A percentile compares a stretch with the other conserved stretches of the same genome.
phyloP scores from a whole-genome alignment of 148 eudicot genomes.

The Diospyros lotus region DNA sequence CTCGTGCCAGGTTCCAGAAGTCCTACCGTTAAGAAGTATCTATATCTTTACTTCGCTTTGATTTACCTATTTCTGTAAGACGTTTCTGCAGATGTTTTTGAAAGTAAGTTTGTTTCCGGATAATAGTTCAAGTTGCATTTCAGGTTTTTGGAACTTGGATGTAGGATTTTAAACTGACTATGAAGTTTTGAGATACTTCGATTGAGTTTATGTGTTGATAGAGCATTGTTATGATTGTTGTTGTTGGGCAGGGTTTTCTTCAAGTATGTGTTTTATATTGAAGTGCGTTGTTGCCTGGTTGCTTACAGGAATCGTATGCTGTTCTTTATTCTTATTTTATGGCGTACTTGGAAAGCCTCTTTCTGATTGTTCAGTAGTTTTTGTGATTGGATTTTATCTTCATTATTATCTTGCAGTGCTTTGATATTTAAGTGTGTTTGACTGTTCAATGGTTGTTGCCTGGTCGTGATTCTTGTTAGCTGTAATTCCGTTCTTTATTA shows the following conservation, averaged over 20 bases:
- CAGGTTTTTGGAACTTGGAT: background rate
- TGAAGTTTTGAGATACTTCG: background rate
- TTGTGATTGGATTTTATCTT: no score
- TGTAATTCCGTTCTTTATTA: no score
- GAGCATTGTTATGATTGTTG: background rate
- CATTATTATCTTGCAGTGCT: no score
- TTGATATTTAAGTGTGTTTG: no score
- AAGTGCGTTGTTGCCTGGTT: no score
- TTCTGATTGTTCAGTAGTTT: no score
- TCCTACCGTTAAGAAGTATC: constrained; percentile 34
- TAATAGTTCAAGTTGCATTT: background rate
- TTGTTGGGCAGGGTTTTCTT: background rate
- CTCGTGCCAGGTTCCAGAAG: constrained; percentile 57
- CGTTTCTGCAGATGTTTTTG: background rate
- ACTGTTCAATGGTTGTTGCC: no score
- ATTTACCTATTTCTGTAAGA: background rate
- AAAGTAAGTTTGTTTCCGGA: constrained; percentile 7
- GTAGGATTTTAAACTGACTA: background rate
- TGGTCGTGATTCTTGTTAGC: no score
- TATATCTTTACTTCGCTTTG: background rate
- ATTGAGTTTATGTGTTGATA: background rate
- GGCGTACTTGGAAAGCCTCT: no score
- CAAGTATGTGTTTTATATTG: no score
- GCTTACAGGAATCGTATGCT: no score
- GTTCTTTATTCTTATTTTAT: no score